A percentile compares a stretch with the other conserved stretches of the same genome.
phyloP scores from a whole-genome alignment of 2,329 filamentous ascomycete species.

The Stylonectria norvegica region DNA sequence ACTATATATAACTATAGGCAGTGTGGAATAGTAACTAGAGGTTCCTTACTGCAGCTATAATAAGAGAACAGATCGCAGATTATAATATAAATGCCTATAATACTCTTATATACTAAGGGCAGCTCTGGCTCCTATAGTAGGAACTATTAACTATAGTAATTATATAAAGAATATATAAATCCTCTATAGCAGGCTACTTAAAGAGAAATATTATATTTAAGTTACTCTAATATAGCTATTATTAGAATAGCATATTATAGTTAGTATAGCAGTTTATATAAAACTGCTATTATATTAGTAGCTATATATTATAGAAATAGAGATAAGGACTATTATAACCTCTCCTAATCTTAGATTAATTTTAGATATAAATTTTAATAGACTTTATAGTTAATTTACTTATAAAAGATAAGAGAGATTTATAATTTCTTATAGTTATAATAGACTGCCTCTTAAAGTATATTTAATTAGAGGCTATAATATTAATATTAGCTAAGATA shows the following conservation, averaged over 20 bases:
- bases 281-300: not conserved
- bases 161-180: not conserved
- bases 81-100: not conserved
- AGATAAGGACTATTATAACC: conserved; percentile 1
- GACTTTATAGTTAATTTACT: conserved; percentile 9
- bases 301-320: not conserved
- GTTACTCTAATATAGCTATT: not conserved
- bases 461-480: conserved; percentile 2
- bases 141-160: not conserved
- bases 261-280: conserved; percentile 2
- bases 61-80: not conserved
- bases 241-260: not conserved
- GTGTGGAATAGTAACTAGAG: not conserved
- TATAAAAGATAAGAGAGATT: not conserved
- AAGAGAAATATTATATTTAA: not conserved
- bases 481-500: not conserved
- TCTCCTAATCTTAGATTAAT: conserved; percentile 1
- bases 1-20: not conserved
- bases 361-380: conserved; percentile 8
- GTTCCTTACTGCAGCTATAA: not conserved
- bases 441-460: conserved; percentile 5
- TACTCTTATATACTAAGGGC: not conserved
- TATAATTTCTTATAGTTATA: conserved; percentile 7
- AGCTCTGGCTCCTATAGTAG: not conserved
- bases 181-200: not conserved